A percentile compares a stretch with the other conserved stretches of the same genome.
Evolutionary conservation across 306 rosid genomes (phyloP).

Genomic region (Quercus parvula): DNA sequence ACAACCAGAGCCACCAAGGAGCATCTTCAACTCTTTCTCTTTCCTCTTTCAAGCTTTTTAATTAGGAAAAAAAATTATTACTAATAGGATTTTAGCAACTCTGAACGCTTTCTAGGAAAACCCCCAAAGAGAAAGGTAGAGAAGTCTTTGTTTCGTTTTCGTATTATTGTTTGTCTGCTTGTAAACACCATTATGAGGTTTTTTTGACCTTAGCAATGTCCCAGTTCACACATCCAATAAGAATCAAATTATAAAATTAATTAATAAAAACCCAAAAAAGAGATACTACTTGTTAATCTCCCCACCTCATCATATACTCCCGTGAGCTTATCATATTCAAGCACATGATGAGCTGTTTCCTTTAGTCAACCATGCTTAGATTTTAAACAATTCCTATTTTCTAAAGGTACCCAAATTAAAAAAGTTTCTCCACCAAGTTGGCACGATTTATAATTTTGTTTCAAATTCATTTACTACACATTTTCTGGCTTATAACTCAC

Average conservation of each 20-base stretch:
- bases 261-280: not conserved
- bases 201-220: constrained; percentile 23
- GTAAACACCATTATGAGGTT: constrained; percentile 16
- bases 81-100: not conserved
- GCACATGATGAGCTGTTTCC: constrained; percentile 3
- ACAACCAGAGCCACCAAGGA: constrained; percentile 17
- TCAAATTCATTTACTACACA: not conserved
- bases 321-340: constrained; percentile 6
- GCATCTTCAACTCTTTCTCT: constrained; percentile 7
- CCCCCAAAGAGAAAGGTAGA: constrained; percentile 9
- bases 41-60: not conserved
- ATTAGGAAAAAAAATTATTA: not conserved
- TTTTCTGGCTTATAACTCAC: not conserved
- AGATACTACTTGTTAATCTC: not conserved
- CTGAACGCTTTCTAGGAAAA: not conserved
- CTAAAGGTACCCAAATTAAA: not conserved
- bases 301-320: constrained; percentile 1
- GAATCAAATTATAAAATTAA: not conserved
- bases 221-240: not conserved
- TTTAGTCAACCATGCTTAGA: not conserved
- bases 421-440: not conserved
- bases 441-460: not conserved
- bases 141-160: constrained; percentile 3
- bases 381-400: not conserved
- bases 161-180: constrained; percentile 15